Percentiles rank a stretch among this genome's conserved stretches.
Conservation (phyloP, 306 rosid species). For the Inga leiocalycina region DNA sequence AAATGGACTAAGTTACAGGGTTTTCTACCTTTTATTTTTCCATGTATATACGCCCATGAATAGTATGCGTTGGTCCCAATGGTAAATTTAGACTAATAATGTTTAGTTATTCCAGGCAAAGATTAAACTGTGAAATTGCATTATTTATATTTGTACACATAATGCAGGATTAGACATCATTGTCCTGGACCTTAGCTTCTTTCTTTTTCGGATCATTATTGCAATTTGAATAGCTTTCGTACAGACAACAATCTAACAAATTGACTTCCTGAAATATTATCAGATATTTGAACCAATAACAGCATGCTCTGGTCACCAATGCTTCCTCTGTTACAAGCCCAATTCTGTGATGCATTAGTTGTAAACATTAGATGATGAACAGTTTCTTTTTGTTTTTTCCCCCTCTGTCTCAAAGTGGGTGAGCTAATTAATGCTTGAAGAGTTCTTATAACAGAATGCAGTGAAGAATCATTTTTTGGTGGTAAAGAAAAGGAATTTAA, state of each 20-base stretch:
- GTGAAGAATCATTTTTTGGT: conserved; percentile 19
- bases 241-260: neutral
- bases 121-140: conserved; percentile 23
- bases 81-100: conserved; percentile 5
- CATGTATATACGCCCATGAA: conserved; percentile 2
- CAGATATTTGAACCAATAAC: neutral
- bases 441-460: neutral
- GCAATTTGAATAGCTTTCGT: neutral
- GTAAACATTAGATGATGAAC: neutral
- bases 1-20: neutral
- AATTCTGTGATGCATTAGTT: neutral
- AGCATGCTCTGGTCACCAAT: neutral
- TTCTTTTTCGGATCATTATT: neutral
- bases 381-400: neutral
- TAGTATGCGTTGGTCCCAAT: conserved; percentile 6
- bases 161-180: neutral
- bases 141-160: neutral
- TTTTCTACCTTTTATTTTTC: neutral
- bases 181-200: neutral
- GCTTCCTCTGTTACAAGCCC: neutral
- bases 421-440: neutral
- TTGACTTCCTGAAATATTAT: neutral
- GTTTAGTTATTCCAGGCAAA: neutral
- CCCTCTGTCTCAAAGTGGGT: neutral
- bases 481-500: conserved; percentile 29